Base-by-base conservation (phyloP, 2,329 filamentous ascomycete genomes). In the Ceratocystis lukuohia region DNA sequence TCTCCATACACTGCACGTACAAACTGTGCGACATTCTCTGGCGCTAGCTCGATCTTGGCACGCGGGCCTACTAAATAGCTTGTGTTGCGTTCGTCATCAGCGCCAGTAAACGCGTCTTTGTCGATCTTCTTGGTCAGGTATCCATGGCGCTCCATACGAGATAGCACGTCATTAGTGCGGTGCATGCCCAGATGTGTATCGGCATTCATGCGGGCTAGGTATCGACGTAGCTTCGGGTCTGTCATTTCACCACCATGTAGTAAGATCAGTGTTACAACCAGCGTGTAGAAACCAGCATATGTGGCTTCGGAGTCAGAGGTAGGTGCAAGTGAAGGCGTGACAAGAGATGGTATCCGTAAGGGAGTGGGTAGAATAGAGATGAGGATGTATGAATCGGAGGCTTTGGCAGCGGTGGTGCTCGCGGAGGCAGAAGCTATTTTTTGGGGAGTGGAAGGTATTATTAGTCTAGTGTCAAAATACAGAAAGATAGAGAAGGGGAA, bases 21-120 rank as follows among this genome's bases (percentile, higher is more conserved):
- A 69, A 96, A 76, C 0, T 84, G 85, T 20, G 85, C 84, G 12
- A 94, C 88, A 0, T 88, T 89, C 62, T 85, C 81, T n/a, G 86
- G 80, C 0, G 88, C 89, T 45, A 97, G 83, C 75, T 97, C 94
- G 6, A 92, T 80, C 75, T 88, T 94, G 5, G 89, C 93, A 25
- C 94, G 82, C 5, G 91, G 88, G 0, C 94, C 94, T 15, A 96
- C 83, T 66, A 88, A 83, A 82, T 90, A 99, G 61, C 89, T 91
- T 6, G 91, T 80, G 1, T 84, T 86, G 46, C 96, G 89, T 0
- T 84, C 85, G 20, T 64, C 61, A 30, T 57, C 53, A 7, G 25
- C 53, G 53, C 53, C 53, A 1, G 28, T 71, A 3, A 76, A 75
- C 74, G 72, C 73, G 12, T 79, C 78, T 57, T 77, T 82, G 70